Conservation (phyloP, 2,329 filamentous ascomycete genomes). For the Echinosphaeria canescens region DNA sequence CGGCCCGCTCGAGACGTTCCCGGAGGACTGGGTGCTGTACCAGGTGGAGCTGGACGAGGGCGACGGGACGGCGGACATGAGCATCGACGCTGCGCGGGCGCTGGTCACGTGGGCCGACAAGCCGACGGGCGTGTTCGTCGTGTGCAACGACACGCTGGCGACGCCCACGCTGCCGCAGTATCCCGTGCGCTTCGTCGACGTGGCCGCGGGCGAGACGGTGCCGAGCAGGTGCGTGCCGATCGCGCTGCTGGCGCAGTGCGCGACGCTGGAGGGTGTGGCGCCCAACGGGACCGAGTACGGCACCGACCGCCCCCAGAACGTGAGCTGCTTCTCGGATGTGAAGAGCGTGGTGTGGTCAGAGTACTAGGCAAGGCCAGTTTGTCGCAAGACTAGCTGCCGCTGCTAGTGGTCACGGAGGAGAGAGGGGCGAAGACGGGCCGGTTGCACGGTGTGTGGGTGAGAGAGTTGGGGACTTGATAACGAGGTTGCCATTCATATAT, state of each 20-base stretch:
- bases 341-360: too few relatives aligned
- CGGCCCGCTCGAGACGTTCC: background rate
- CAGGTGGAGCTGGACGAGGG: background rate
- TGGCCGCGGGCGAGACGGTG: background rate
- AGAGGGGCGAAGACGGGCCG: too few relatives aligned
- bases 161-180: background rate
- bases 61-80: background rate
- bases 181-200: background rate
- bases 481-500: too few relatives aligned
- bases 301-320: background rate
- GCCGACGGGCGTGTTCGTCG: background rate
- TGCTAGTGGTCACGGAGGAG: too few relatives aligned
- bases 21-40: background rate
- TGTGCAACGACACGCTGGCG: background rate
- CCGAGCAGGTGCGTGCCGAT: background rate
- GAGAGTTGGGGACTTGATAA: too few relatives aligned
- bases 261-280: background rate
- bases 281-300: background rate
- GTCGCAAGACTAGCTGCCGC: too few relatives aligned
- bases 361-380: too few relatives aligned
- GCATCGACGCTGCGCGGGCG: background rate
- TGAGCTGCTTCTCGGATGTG: too few relatives aligned
- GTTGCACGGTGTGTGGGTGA: too few relatives aligned
- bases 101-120: background rate
- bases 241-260: background rate